Base-by-base conservation (phyloP, 2,329 filamentous ascomycete genomes). In the Cryphonectria naterciae region DNA sequence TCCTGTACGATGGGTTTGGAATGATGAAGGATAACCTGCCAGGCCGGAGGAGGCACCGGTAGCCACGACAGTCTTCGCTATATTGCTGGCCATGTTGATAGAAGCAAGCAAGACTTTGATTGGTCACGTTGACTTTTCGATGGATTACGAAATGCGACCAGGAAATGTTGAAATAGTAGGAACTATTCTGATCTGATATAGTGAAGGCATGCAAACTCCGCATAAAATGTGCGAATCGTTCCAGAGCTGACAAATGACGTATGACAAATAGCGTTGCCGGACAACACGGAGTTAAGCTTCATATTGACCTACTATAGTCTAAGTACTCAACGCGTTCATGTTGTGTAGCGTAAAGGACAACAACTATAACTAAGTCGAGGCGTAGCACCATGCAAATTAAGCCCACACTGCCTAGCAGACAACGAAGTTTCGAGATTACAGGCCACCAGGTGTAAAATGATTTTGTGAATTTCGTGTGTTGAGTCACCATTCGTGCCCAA, bases 31-130 rank as follows among this genome's bases (percentile, higher is more conserved):
- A 17, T 52, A 52, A 73, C 81, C 71, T 79, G 86, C 85, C 64
- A 87, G 75, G 64, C 85, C 85, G 3, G 85, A 86, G 11, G 84
- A 83, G 63, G 80, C 80, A 37, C 85, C 85, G 0, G 85, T 87
- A 6, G 85, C 85, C 22, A 87, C 80, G 56, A 87, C 77, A 5
- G 84, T 86, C 76, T 86, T 86, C 70, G 79, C 77, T n/a, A 81
- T 70, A 54, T 77, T 74, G 25, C 28, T 70, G 37, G 68, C 37
- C 70, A 72, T 72, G 19, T 25, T 64, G 60, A 41, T 6, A 8
- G 4, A 62, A 41, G 19, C 4, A 19, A 58, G 25, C 54, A 32
- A 32, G 54, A 19, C 7, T 58, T 32, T 17, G 25, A 32, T 58
- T 58, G 5, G 28, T 19, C 28, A 15, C 11, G 4, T 13, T 39